Percentiles rank a stretch among this genome's conserved stretches.
phyloP scores from a whole-genome alignment of 2,329 filamentous ascomycete species.

The Diaporthe aspalathi region DNA sequence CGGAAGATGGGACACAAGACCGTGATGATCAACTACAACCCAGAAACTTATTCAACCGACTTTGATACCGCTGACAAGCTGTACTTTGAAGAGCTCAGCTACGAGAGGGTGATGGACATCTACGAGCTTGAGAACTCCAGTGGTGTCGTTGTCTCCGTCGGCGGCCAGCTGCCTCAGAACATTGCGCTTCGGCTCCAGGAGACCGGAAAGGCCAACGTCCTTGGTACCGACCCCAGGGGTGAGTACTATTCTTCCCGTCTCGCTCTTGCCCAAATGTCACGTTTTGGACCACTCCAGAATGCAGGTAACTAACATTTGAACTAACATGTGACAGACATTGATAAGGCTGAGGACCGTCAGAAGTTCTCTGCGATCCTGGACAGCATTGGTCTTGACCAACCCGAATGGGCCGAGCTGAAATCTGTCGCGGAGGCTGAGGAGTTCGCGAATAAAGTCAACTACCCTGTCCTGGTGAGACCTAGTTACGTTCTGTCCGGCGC shows the following conservation, averaged over 20 bases:
- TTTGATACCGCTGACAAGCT: constrained; percentile 90
- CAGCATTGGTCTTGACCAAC: constrained; percentile 96
- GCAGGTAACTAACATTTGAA: no score
- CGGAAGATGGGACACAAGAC: constrained; percentile 94
- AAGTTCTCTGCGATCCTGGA: constrained; percentile 99
- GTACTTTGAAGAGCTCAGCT: constrained; percentile 97
- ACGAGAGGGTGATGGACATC: constrained; percentile 98
- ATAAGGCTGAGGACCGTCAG: constrained; percentile 97
- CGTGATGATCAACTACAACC: constrained; percentile 95
- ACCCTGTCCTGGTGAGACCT: constrained; percentile 94
- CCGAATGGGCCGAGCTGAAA: constrained; percentile 96
- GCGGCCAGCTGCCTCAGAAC: constrained; percentile 96
- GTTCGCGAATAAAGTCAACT: constrained; percentile 87
- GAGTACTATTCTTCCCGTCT: no score
- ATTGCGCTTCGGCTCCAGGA: constrained; percentile 96
- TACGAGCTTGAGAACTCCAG: constrained; percentile 89
- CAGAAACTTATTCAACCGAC: constrained; percentile 85
- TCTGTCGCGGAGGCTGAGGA: constrained; percentile 88
- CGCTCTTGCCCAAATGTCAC: no score
- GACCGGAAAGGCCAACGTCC: constrained; percentile 86
- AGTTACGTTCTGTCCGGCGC: constrained; percentile 97
- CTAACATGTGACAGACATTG: no score
- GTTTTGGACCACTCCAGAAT: no score
- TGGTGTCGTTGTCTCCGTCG: constrained; percentile 94
- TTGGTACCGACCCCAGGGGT: constrained; percentile 91